Conservation (phyloP, 1,284 basidiomycete species). For the Ceratobasidium sp. region DNA sequence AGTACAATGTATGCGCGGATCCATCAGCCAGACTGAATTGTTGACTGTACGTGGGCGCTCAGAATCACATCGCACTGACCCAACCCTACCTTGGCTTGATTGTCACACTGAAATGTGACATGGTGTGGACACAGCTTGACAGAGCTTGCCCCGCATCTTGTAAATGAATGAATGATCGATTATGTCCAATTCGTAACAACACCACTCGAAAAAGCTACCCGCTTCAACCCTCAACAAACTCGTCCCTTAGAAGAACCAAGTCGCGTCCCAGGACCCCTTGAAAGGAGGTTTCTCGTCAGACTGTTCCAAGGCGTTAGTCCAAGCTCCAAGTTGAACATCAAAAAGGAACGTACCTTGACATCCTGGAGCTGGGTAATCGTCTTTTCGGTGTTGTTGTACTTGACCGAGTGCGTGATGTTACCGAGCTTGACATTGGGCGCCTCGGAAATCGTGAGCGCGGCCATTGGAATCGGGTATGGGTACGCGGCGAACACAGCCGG, state of each 20-base stretch:
- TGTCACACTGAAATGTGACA: too few relatives aligned
- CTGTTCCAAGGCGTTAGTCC: background rate
- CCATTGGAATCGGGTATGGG: conserved; percentile 3
- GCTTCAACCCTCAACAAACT: too few relatives aligned
- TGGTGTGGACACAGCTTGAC: too few relatives aligned
- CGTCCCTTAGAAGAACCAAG: too few relatives aligned
- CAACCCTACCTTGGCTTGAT: too few relatives aligned
- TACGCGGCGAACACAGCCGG: background rate
- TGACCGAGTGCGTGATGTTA: conserved; percentile 20
- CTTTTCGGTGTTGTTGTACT: conserved; percentile 10
- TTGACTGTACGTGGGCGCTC: too few relatives aligned
- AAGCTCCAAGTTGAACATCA: background rate
- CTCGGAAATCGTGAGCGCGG: conserved; percentile 5
- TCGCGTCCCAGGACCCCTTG: conserved; percentile 6
- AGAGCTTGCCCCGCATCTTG: too few relatives aligned
- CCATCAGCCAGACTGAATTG: too few relatives aligned
- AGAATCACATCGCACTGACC: too few relatives aligned
- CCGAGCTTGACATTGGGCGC: conserved; percentile 28
- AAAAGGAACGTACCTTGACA: background rate
- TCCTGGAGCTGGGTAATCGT: conserved; percentile 23
- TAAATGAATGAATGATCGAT: too few relatives aligned
- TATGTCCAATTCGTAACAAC: too few relatives aligned
- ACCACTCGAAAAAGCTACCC: too few relatives aligned
- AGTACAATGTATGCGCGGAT: background rate
- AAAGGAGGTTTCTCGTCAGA: background rate